Base-by-base conservation (phyloP, 306 rosid genomes). In the Fragaria vesca region DNA sequence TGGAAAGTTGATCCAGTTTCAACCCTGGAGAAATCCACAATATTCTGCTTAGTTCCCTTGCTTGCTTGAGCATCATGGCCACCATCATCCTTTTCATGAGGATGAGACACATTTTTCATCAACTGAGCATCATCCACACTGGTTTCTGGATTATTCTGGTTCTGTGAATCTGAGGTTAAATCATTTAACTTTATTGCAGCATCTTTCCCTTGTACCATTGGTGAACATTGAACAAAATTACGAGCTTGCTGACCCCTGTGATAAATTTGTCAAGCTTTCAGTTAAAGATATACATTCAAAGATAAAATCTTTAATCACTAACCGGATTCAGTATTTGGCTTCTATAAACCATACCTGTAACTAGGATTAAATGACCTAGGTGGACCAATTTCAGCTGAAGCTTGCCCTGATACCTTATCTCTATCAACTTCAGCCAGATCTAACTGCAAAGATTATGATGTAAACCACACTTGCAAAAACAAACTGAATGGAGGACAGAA, bases 381-480 rank as follows among this genome's bases (percentile, higher is more conserved):
- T 81, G 83, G 21, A 34, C 15, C 77, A 82, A 87, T 86, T 81
- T 58, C 81, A 57, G 93, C 89, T 42, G 92, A 85, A 81, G 90
- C 87, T 87, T 95, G 96, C 72, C 99, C 99, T 4, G 99, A 93
- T 62, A 95, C 63, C 83, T 89, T 89, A 85, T 91, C 87, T 84
- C 99, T 93, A 67, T 81, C 90, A 73, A 89, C 65, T 85, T 82
- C 93, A 67, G 89, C 89, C 75, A 93, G 67, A 86, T 93, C 93
- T 82, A 95, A 76, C 97, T 95, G 96, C 70, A 88, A 88, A 61
- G 76, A 70, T 68, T 69, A 79, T 32, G 63, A 74, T 65, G 54
- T 67, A 55, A 43, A 61, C 75, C 71, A 75, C 65, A 79, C 68
- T 75, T 70, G 47, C 43, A 47, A 66, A 82, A 68, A 52, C 20